Base-by-base conservation (phyloP, 176 grass and related monocot genomes). In the Phyllostachys edulis region DNA sequence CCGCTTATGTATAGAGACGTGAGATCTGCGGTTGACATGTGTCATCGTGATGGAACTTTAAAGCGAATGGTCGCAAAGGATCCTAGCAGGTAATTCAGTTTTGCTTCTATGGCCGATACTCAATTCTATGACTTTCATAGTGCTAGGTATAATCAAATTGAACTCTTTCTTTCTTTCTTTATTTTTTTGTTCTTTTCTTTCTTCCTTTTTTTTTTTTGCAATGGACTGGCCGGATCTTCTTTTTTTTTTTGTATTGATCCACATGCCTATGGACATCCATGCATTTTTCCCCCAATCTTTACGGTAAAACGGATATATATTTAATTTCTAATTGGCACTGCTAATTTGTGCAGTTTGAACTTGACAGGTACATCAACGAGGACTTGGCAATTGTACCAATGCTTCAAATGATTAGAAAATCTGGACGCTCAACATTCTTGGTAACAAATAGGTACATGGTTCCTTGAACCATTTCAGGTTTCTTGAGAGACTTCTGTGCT, bases 41-140 rank as follows among this genome's bases (percentile, higher is more conserved):
- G 96, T 65, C 96, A 98, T 87, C 89, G 91, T 67, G 96, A 98
- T 86, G 96, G 96, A 77, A 98, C 96, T 80, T 91, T 98, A 81
- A 98, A 98, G 81, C 84, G 84, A 46, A 98, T 96, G 93, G 96
- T 98, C 67, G 89, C 93, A 9, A 78, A 90, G 89, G 93, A 98
- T 81, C 96, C 96, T 75, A 86, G 87, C 87, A 91, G 91, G 96
- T 98, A 88, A 84, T 65, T 70, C 40, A 85, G 20, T 75, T 38
- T 80, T 68, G 21, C 42, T 69, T 80, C 73, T 76, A 47, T 80
- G 61, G 5, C 17, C 21, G 24, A 70, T 59, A 77, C 40, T 56
- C 65, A 42, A 42, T 45, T 56, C 17, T 3, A 54, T 36, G 4
- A 44, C 24, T 77, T 41, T 68, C 47, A 39, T 23, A 67, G 17